A percentile compares a stretch with the other conserved stretches of the same genome.
Conservation (phyloP, 495 filamentous ascomycete genomes). For the Penicillium arizonense region DNA sequence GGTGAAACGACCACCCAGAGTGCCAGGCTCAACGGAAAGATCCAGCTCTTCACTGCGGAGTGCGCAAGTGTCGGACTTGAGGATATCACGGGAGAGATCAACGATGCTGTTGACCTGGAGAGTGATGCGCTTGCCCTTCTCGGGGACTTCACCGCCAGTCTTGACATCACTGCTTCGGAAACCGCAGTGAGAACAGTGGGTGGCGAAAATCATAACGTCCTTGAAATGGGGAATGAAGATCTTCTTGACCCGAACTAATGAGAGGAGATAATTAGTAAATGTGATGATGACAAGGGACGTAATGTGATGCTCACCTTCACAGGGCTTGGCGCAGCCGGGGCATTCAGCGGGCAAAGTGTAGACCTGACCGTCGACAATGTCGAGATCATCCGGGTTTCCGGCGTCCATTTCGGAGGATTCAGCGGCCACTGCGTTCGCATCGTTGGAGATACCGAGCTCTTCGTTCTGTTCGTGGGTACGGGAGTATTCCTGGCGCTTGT, state of each 20-base stretch:
- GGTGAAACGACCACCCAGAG: constrained; percentile 94
- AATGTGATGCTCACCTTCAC: constrained; percentile 71
- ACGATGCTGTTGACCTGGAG: constrained; percentile 68
- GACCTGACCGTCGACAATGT: constrained; percentile 84
- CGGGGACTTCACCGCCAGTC: constrained; percentile 89
- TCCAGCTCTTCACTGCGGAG: constrained; percentile 82
- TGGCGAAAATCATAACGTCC: constrained; percentile 88
- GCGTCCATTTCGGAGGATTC: constrained; percentile 17
- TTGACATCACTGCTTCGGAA: constrained; percentile 95
- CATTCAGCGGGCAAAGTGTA: constrained; percentile 89
- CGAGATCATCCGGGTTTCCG: constrained; percentile 55
- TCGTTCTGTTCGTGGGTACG: constrained; percentile 84
- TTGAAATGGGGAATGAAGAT: constrained; percentile 97
- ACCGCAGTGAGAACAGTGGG: constrained; percentile 84
- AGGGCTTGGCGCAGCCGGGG: constrained; percentile 81
- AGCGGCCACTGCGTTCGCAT: constrained; percentile 28
- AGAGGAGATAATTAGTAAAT: not conserved
- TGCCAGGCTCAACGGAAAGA: constrained; percentile 82
- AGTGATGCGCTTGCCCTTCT: constrained; percentile 79
- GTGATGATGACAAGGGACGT: not conserved
- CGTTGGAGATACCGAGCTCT: constrained; percentile 64
- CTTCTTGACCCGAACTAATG: constrained; percentile 56
- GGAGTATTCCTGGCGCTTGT: constrained; percentile 74
- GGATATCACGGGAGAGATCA: constrained; percentile 87
- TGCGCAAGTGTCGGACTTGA: constrained; percentile 92